phyloP scores from a whole-genome alignment of 495 filamentous ascomycete species.

The Aspergillus asperescens region DNA sequence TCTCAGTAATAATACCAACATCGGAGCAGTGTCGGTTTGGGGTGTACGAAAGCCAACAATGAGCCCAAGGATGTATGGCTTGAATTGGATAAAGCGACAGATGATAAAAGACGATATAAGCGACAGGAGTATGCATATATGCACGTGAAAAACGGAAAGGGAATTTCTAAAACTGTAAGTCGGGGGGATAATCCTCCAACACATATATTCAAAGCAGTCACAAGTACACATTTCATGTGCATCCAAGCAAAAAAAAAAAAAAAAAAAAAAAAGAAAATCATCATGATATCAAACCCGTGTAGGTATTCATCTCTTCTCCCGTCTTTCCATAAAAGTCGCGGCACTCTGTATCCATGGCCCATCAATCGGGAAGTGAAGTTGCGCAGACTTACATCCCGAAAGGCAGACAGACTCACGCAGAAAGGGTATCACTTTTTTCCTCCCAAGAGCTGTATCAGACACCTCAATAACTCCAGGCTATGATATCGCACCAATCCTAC shows the following conservation, averaged over 20 bases:
- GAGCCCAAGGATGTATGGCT: constrained; percentile 18
- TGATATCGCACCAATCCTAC: constrained; percentile 31
- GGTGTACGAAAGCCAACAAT: background rate
- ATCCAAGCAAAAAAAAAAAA: constrained; percentile 21
- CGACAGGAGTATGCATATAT: constrained; percentile 13
- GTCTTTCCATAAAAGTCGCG: constrained; percentile 23
- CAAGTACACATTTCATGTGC: constrained; percentile 23
- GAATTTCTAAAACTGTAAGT: constrained; percentile 41
- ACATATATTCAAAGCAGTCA: constrained; percentile 29
- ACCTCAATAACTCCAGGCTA: constrained; percentile 43
- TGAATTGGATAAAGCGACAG: constrained; percentile 24
- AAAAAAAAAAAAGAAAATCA: constrained; percentile 17
- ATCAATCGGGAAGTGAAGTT: constrained; percentile 34
- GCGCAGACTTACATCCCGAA: constrained; percentile 38
- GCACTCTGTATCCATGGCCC: constrained; percentile 28
- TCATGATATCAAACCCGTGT: constrained; percentile 33
- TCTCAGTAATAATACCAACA: too few species aligned
- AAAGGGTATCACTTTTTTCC: constrained; percentile 50
- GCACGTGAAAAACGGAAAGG: constrained; percentile 20
- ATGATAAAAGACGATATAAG: constrained; percentile 21
- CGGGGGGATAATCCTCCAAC: constrained; percentile 26
- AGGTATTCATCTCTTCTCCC: constrained; percentile 18
- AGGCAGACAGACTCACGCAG: constrained; percentile 45
- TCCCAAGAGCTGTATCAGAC: constrained; percentile 46
- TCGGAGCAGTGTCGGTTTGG: too few species aligned